phyloP scores from a whole-genome alignment of 805 yeast species.

The Kurtzmaniella fragi region DNA sequence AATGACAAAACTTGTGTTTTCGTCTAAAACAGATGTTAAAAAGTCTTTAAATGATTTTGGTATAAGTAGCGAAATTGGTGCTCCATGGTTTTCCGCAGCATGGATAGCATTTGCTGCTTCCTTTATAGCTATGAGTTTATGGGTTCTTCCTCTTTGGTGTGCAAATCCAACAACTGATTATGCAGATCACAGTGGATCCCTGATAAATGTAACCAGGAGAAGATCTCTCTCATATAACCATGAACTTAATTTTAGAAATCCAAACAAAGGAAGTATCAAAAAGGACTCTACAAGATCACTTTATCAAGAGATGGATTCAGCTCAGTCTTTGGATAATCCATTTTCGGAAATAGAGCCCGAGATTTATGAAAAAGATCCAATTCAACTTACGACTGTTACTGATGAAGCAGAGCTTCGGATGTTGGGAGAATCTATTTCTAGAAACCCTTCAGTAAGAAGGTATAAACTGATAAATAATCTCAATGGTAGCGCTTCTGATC shows the following conservation, averaged over 20 bases:
- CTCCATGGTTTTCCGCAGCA: constrained; percentile 33
- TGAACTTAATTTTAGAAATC: background rate
- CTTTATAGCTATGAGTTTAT: constrained; percentile 21
- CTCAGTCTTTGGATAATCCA: background rate
- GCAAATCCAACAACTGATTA: constrained; percentile 38
- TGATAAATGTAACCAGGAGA: constrained; percentile 1
- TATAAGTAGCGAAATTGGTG: constrained; percentile 37
- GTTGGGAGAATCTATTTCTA: constrained; percentile 32
- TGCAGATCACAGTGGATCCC: constrained; percentile 12
- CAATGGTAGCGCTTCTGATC: too few species aligned
- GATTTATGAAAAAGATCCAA: too few species aligned
- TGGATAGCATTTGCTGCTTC: constrained; percentile 31
- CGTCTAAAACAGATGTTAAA: constrained; percentile 20
- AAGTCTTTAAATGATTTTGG: constrained; percentile 43
- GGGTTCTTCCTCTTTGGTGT: constrained; percentile 46
- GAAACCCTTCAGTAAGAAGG: constrained; percentile 26
- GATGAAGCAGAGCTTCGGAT: too few species aligned
- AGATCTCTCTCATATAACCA: background rate
- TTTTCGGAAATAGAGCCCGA: too few species aligned
- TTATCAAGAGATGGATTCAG: background rate
- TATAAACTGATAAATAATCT: constrained; percentile 4
- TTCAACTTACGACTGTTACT: too few species aligned
- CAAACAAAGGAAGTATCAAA: background rate
- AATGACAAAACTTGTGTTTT: constrained; percentile 20
- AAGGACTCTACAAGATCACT: background rate